Base-by-base conservation (phyloP, 2,329 filamentous ascomycete species). In the Camptophora hylomeconis region DNA sequence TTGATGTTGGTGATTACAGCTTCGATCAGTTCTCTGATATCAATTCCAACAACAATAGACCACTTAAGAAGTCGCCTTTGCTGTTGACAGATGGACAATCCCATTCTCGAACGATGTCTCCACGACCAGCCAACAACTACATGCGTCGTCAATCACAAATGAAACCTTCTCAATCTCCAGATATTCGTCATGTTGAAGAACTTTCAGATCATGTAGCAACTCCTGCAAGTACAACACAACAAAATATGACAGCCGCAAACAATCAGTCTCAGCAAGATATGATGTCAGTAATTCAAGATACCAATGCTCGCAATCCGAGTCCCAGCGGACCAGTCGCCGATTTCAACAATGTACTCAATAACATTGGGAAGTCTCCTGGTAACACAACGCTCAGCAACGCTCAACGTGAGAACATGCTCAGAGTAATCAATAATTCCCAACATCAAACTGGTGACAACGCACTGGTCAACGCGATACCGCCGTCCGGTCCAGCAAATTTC, bases 1-100 rank as follows among this genome's bases (percentile, higher is more conserved):
- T 75, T 15, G 72, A 77, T 46, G 60, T 75, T 23, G 65, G 61
- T n/a, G 69, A 75, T 45, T 65, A 60, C 35, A 26, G 55, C 45
- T 36, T 58, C 35, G 41, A 53, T 37, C 45, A 46, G 28, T 20
- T 33, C 17, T 31, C 35, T 9, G 51, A 52, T 31, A 42, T 53
- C 28, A 46, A 45, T 28, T n/a, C 21, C 10, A 30, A 35, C 10
- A 41, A 46, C 30, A 52, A 52, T 41, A 48, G 60, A 39, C 48
- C 58, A 12, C 53, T 56, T 36, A 62, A 63, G 35, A 61, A 56
- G 36, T 58, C 57, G 34, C 60, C 54, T 3, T 43, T 65, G 16
- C 52, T 65, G 11, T 41, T 64, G 23, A 62, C 61, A 35, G 60
- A 60, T 5, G 56, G 58, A 5, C 41, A 42, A 22, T 41, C 42